A percentile compares a stretch with the other conserved stretches of the same genome.
Conservation (phyloP, 352 stramenopile species). For the Phytophthora syringae region DNA sequence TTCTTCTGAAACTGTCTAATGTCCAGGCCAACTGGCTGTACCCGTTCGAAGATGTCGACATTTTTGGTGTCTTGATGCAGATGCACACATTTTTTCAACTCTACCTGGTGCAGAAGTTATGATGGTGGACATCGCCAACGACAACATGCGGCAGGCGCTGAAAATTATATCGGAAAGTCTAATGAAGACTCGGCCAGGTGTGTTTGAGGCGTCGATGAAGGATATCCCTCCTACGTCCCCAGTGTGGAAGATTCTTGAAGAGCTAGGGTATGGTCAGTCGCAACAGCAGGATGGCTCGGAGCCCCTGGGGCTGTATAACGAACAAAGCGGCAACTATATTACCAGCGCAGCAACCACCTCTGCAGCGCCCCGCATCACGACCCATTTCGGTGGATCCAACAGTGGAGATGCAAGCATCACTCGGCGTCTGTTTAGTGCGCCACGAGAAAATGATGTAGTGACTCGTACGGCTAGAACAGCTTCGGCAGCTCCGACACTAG, state of each 20-base stretch:
- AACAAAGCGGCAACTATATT: slow-evolving; percentile 6
- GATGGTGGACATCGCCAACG: slow-evolving; percentile 72
- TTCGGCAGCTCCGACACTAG: slow-evolving; percentile 24
- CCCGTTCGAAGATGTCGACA: slow-evolving; percentile 80
- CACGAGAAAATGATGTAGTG: slow-evolving; percentile 10
- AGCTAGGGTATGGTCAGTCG: slow-evolving; percentile 42
- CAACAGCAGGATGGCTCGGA: slow-evolving; percentile 29
- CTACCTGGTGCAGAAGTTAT: slow-evolving; percentile 70
- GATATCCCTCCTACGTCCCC: slow-evolving; percentile 65
- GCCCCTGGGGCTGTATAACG: slow-evolving; percentile 24
- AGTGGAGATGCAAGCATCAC: slow-evolving; percentile 40
- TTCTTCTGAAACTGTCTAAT: slow-evolving; percentile 72
- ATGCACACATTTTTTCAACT: slow-evolving; percentile 90
- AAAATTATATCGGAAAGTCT: slow-evolving; percentile 73
- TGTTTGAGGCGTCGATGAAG: slow-evolving; percentile 66
- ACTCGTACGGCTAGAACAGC: slow-evolving; percentile 26
- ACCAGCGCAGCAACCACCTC: slow-evolving; percentile 23
- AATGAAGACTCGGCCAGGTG: slow-evolving; percentile 51
- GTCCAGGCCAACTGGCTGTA: slow-evolving; percentile 62
- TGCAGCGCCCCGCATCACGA: slow-evolving; percentile 23
- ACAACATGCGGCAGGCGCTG: slow-evolving; percentile 78
- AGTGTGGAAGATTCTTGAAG: slow-evolving; percentile 52
- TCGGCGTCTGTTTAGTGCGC: slow-evolving; percentile 53
- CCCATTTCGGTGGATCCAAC: slow-evolving; percentile 21
- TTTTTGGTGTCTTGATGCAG: slow-evolving; percentile 86